Conservation (phyloP, 148 eudicot species). For the Nepenthes gracilis region DNA sequence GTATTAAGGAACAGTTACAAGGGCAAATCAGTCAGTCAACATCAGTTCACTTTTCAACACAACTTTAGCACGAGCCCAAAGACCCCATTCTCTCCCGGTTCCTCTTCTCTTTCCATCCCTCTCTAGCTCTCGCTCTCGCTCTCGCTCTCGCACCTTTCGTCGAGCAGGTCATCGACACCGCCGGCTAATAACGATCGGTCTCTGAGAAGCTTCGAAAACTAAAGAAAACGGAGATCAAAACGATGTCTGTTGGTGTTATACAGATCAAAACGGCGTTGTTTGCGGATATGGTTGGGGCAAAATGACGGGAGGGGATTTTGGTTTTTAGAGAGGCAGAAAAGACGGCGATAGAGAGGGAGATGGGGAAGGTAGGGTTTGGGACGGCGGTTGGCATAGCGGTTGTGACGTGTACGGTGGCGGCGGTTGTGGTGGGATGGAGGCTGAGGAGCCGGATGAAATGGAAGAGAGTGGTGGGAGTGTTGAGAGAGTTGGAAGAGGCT, state of each 20-base stretch:
- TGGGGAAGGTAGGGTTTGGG: slow-evolving; percentile 57
- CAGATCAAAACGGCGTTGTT: slow-evolving; percentile 13
- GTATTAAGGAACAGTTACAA: neutral
- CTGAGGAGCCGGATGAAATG: slow-evolving; percentile 50
- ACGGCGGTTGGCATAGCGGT: slow-evolving; percentile 53
- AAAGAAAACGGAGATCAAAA: slow-evolving; percentile 6
- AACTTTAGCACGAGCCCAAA: slow-evolving; percentile 29
- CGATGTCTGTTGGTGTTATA: slow-evolving; percentile 4
- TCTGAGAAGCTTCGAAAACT: neutral
- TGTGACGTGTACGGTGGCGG: slow-evolving; percentile 62
- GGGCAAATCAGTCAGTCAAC: slow-evolving; percentile 42
- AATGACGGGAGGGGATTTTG: slow-evolving; percentile 4
- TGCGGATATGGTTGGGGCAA: neutral
- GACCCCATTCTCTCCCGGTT: slow-evolving; percentile 11
- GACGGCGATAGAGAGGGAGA: slow-evolving; percentile 5
- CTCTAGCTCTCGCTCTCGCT: neutral
- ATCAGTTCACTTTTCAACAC: slow-evolving; percentile 53
- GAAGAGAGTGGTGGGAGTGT: slow-evolving; percentile 44
- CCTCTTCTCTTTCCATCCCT: slow-evolving; percentile 5
- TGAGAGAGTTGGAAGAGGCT: slow-evolving; percentile 51
- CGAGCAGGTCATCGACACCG: slow-evolving; percentile 27
- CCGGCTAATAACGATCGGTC: slow-evolving; percentile 16
- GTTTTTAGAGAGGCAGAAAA: neutral
- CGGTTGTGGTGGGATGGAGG: slow-evolving; percentile 59
- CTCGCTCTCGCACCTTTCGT: slow-evolving; percentile 12